A percentile compares a stretch with the other conserved stretches of the same genome.
These are phyloP conservation scores for Botryosphaeria dothidea DNA, from an alignment of 2,329 filamentous ascomycete species.

Conservation along the genomic window DNA sequence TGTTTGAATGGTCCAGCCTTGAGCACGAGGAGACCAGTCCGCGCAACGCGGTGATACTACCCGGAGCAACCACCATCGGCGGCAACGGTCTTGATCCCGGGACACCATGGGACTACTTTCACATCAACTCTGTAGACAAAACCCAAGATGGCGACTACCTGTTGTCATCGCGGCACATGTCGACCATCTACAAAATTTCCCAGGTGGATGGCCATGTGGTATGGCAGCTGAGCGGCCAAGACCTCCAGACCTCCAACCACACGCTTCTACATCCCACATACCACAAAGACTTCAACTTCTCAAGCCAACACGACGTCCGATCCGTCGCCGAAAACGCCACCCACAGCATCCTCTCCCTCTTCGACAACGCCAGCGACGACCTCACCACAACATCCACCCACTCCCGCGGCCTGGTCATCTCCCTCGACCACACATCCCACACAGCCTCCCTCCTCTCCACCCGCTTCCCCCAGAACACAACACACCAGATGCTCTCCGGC, in stretches of 20 bases:
- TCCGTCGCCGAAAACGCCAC: constrained; percentile 42
- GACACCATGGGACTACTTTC: constrained; percentile 43
- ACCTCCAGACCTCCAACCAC: constrained; percentile 17
- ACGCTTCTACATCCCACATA: constrained; percentile 43
- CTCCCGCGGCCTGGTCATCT: constrained; percentile 39
- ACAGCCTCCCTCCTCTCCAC: constrained; percentile 45
- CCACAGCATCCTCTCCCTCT: constrained; percentile 55
- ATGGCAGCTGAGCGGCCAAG: constrained; percentile 34
- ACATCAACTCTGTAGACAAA: constrained; percentile 43
- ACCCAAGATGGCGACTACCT: constrained; percentile 31
- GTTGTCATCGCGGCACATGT: constrained; percentile 30
- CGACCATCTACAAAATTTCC: constrained; percentile 29
- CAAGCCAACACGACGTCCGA: constrained; percentile 3
- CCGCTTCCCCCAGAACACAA: constrained; percentile 43
- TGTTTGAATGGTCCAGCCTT: constrained; percentile 44
- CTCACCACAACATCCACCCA: constrained; percentile 22
- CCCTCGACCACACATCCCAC: constrained; percentile 38
- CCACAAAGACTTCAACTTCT: constrained; percentile 45
- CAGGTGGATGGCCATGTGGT: constrained; percentile 29
- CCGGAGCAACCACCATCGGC: constrained; percentile 32
- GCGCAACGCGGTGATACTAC: constrained; percentile 28
- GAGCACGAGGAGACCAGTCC: constrained; percentile 34
- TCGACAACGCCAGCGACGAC: constrained; percentile 49
- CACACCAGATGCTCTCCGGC: constrained; percentile 40
- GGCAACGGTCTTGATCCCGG: constrained; percentile 41